A percentile compares a stretch with the other conserved stretches of the same genome.
Evolutionary conservation across 306 rosid species (phyloP).

Genomic region (Trifolium subterraneum): DNA sequence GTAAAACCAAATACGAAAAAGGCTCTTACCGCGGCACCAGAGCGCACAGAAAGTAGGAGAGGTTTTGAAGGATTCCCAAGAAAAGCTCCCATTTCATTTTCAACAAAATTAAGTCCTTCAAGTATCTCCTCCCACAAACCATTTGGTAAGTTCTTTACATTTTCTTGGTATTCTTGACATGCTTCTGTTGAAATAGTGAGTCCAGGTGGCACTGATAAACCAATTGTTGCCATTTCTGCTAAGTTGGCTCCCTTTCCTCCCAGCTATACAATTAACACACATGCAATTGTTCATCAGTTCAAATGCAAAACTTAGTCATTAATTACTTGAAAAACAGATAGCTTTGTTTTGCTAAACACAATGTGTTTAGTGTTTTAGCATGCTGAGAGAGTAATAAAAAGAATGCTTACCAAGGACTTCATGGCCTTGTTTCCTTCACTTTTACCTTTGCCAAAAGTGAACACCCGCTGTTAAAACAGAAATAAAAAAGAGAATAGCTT

Average conservation of each 20-base stretch:
- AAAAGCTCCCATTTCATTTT: slow-evolving; percentile 73
- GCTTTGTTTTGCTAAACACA: slow-evolving; percentile 27
- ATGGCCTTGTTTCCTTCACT: slow-evolving; percentile 94
- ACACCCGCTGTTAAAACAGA: slow-evolving; percentile 71
- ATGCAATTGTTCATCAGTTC: slow-evolving; percentile 30
- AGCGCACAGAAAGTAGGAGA: slow-evolving; percentile 89
- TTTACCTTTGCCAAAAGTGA: slow-evolving; percentile 89
- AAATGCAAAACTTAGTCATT: slow-evolving; percentile 22
- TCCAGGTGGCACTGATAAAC: slow-evolving; percentile 90
- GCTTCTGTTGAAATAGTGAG: slow-evolving; percentile 98
- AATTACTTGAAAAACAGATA: neutral
- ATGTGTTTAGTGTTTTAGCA: neutral
- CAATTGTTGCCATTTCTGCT: slow-evolving; percentile 97
- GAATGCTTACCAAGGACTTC: slow-evolving; percentile 83
- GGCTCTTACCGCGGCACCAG: slow-evolving; percentile 88
- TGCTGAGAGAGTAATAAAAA: neutral
- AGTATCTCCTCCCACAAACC: slow-evolving; percentile 86
- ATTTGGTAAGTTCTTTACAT: slow-evolving; percentile 63
- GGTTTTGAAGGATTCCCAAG: slow-evolving; percentile 90
- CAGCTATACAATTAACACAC: slow-evolving; percentile 51
- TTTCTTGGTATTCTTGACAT: slow-evolving; percentile 88
- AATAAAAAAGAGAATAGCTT: slow-evolving; percentile 7
- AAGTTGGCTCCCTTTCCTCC: slow-evolving; percentile 99
- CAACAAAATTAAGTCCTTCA: slow-evolving; percentile 67
- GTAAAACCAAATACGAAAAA: slow-evolving; percentile 17